These are phyloP conservation scores for Scenedesmus sp. DNA, from an alignment of 163 green algal species.

Conservation along the genomic window DNA sequence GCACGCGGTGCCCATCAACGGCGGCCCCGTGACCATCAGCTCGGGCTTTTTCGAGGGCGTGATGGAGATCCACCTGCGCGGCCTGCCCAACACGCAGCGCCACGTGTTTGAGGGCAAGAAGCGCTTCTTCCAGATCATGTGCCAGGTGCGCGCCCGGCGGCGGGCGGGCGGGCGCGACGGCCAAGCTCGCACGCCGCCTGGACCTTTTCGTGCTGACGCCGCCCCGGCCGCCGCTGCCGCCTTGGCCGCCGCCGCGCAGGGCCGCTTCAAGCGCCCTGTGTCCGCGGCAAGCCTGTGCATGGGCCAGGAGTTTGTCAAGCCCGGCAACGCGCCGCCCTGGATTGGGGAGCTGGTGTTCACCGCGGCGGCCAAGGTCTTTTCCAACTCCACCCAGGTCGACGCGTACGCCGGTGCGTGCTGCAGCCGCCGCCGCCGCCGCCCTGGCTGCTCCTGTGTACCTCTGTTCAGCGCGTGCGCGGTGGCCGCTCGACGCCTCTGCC, in stretches of 20 bases:
- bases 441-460: not conserved
- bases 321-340: slow-evolving; percentile 39
- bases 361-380: slow-evolving; percentile 46
- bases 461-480: too few relatives aligned
- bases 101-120: slow-evolving; percentile 48
- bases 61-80: slow-evolving; percentile 40
- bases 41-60: slow-evolving; percentile 27
- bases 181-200: too few relatives aligned
- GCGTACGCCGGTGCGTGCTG: not conserved
- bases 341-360: slow-evolving; percentile 44
- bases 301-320: slow-evolving; percentile 52
- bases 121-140: slow-evolving; percentile 48
- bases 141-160: slow-evolving; percentile 21
- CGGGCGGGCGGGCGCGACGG: not conserved
- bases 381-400: slow-evolving; percentile 38
- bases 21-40: slow-evolving; percentile 9
- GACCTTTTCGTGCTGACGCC: too few relatives aligned
- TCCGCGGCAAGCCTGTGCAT: slow-evolving; percentile 40
- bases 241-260: slow-evolving; percentile 32
- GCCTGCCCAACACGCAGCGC: slow-evolving; percentile 38
- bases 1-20: slow-evolving; percentile 32
- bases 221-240: too few relatives aligned
- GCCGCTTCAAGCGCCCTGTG: slow-evolving; percentile 38
- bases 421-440: not conserved
- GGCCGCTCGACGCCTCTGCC: slow-evolving; percentile 20